Conservation (phyloP, 2,329 filamentous ascomycete genomes). For the Alternaria metachromatica region DNA sequence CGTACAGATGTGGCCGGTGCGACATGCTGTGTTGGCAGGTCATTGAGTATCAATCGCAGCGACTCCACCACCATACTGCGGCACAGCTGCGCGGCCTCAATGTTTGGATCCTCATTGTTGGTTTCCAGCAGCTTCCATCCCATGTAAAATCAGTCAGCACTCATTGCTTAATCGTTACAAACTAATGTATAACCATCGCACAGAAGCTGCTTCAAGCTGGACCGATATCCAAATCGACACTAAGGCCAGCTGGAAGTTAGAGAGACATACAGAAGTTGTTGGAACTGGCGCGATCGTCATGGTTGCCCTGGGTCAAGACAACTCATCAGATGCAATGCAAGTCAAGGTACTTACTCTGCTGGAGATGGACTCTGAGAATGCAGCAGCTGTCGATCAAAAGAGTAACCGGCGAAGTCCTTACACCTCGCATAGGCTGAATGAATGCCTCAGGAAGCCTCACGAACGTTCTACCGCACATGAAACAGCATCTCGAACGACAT, state of each 20-base stretch:
- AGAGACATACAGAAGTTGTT: constrained; percentile 84
- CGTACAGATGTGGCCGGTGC: constrained; percentile 86
- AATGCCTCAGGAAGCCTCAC: not conserved
- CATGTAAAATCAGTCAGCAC: too few relatives aligned
- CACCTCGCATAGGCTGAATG: constrained; percentile 12
- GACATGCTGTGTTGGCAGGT: constrained; percentile 85
- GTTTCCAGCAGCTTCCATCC: too few relatives aligned
- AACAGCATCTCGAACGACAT: not conserved
- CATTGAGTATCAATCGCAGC: constrained; percentile 89
- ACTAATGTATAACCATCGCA: constrained; percentile 82
- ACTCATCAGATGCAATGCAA: constrained; percentile 77
- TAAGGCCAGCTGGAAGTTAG: constrained; percentile 85
- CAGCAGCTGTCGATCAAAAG: constrained; percentile 69
- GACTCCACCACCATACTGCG: not conserved
- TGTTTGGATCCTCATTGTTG: constrained; percentile 75
- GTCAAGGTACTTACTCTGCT: constrained; percentile 81
- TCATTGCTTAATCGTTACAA: constrained; percentile 66
- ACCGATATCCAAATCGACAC: constrained; percentile 86
- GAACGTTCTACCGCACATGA: not conserved
- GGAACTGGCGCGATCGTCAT: constrained; percentile 73
- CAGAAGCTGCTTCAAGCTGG: constrained; percentile 79
- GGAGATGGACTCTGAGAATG: constrained; percentile 72
- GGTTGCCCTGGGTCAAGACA: constrained; percentile 84
- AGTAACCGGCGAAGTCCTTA: constrained; percentile 68
- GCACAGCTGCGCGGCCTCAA: constrained; percentile 68